These are phyloP conservation scores for Posidonia australis DNA, from an alignment of 106 monocot genomes.

Conservation along the genomic window DNA sequence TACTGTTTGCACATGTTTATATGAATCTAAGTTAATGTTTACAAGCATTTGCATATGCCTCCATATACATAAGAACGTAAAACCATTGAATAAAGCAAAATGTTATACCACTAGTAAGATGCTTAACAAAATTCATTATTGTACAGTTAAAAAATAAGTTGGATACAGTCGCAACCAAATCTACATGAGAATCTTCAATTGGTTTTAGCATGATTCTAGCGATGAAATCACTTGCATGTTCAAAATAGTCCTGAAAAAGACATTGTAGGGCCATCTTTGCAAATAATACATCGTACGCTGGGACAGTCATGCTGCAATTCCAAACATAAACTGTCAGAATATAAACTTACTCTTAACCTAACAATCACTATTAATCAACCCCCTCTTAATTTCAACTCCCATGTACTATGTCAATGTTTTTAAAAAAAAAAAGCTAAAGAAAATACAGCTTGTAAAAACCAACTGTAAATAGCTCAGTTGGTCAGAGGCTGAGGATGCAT, in stretches of 20 bases:
- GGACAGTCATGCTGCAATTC: slow-evolving; percentile 63
- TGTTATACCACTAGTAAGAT: too few relatives aligned
- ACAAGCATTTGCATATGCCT: too few relatives aligned
- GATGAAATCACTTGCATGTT: slow-evolving; percentile 43
- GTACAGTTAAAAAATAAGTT: not conserved
- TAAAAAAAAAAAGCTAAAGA: too few relatives aligned
- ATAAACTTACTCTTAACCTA: not conserved
- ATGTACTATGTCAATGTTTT: not conserved
- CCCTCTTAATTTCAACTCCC: not conserved
- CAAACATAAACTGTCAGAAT: not conserved
- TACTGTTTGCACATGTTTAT: too few relatives aligned
- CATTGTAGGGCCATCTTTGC: slow-evolving; percentile 66
- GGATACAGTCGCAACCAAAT: slow-evolving; percentile 82
- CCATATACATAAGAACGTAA: too few relatives aligned
- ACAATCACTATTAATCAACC: not conserved
- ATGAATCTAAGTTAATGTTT: too few relatives aligned
- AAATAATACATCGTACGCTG: slow-evolving; percentile 89
- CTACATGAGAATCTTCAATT: slow-evolving; percentile 82
- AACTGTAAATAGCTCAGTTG: too few relatives aligned
- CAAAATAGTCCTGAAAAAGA: slow-evolving; percentile 90
- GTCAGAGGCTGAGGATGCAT: too few relatives aligned
- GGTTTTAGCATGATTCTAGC: slow-evolving; percentile 83
- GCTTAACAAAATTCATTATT: too few relatives aligned
- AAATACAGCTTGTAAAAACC: too few relatives aligned
- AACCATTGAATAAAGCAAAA: too few relatives aligned